Evolutionary conservation across 2,329 filamentous ascomycete genomes (phyloP).

Genomic region (Furcasterigmium sp.): DNA sequence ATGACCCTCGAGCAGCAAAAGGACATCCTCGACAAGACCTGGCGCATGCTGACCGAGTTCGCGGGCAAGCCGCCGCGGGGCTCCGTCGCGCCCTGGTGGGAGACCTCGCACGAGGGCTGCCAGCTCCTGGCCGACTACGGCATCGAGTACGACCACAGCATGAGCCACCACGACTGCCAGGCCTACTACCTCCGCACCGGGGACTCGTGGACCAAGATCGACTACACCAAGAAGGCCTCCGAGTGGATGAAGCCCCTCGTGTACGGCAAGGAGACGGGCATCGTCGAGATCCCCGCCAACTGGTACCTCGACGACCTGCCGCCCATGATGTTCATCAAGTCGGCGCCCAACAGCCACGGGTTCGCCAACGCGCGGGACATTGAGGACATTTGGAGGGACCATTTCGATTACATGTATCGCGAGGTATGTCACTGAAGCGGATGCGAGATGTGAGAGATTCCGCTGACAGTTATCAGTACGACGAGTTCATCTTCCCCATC

Average conservation of each 20-base stretch:
- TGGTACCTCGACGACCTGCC: constrained; percentile 64
- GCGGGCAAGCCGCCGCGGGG: constrained; percentile 65
- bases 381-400: constrained; percentile 60
- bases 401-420: constrained; percentile 70
- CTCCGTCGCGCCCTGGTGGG: constrained; percentile 71
- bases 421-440: constrained; percentile 30
- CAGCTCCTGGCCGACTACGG: constrained; percentile 61
- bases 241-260: constrained; percentile 64
- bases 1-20: constrained; percentile 73
- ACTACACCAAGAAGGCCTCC: constrained; percentile 56
- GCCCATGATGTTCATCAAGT: constrained; percentile 71
- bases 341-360: constrained; percentile 58
- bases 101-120: constrained; percentile 62
- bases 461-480: constrained; percentile 36
- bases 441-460: background rate
- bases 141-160: constrained; percentile 65
- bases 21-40: constrained; percentile 71
- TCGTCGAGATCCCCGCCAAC: constrained; percentile 61
- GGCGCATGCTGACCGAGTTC: constrained; percentile 64
- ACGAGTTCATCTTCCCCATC: constrained; percentile 73
- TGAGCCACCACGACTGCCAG: constrained; percentile 61
- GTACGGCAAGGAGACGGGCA: constrained; percentile 52
- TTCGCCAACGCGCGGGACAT: constrained; percentile 53
- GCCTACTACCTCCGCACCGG: constrained; percentile 60
- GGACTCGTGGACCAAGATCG: constrained; percentile 63